Evolutionary conservation across 2,329 filamentous ascomycete genomes (phyloP).

Genomic region (Amylocarpus encephaloides): DNA sequence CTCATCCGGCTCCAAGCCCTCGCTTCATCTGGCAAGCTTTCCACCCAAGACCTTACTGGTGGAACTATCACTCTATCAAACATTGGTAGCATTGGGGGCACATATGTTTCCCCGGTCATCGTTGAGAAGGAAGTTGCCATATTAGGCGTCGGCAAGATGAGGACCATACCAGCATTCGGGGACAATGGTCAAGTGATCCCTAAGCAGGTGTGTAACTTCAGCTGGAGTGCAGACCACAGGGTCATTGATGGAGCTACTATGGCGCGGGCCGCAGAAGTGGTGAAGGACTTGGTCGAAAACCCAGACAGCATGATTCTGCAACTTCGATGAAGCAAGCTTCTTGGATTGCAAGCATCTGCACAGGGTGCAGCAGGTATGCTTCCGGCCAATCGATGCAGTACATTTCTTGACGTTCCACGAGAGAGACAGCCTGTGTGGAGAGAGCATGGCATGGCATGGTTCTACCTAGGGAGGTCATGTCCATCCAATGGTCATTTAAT

Average conservation of each 20-base stretch:
- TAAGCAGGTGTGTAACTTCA: slow-evolving; percentile 81
- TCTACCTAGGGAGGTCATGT: not conserved
- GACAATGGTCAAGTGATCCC: slow-evolving; percentile 51
- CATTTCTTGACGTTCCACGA: not conserved
- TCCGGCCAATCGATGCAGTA: not conserved
- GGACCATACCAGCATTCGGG: slow-evolving; percentile 72
- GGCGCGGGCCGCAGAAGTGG: slow-evolving; percentile 79
- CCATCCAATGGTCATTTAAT: not conserved
- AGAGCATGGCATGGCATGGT: slow-evolving; percentile 1
- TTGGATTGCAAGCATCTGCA: not conserved
- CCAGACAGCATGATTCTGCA: slow-evolving; percentile 83
- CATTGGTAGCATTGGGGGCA: slow-evolving; percentile 90
- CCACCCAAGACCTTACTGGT: slow-evolving; percentile 67
- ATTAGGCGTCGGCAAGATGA: slow-evolving; percentile 77
- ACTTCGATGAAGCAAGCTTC: slow-evolving; percentile 51
- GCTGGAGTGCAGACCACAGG: slow-evolving; percentile 93
- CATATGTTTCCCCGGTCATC: slow-evolving; percentile 85
- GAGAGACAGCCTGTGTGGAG: not conserved
- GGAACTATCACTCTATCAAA: slow-evolving; percentile 96
- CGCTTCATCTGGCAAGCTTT: slow-evolving; percentile 68
- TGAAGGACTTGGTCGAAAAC: slow-evolving; percentile 72
- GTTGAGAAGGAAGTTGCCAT: slow-evolving; percentile 89
- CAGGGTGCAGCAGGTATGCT: not conserved
- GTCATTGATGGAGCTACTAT: slow-evolving; percentile 93
- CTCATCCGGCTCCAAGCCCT: slow-evolving; percentile 66